Conservation (phyloP, 1,284 basidiomycete genomes). For the Sporisorium reilianum region DNA sequence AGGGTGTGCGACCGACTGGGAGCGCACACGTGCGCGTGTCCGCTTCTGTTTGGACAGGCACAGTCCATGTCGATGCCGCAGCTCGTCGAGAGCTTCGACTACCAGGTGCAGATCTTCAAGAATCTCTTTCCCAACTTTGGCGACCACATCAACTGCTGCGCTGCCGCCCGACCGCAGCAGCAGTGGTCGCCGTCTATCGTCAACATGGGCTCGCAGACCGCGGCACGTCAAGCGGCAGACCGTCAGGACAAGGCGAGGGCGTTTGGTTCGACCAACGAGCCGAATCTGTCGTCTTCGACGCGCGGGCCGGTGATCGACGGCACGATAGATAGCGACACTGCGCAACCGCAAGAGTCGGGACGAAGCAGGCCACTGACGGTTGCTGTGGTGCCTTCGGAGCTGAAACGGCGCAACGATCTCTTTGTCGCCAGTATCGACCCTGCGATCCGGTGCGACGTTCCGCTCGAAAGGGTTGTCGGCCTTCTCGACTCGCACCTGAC, state of each 20-base stretch:
- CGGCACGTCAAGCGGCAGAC: neutral
- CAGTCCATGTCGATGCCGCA: constrained; percentile 18
- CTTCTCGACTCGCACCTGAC: constrained; percentile 24
- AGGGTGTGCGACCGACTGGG: constrained; percentile 37
- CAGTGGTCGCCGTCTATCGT: neutral
- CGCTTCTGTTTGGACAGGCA: constrained; percentile 34
- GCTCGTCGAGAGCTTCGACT: constrained; percentile 20
- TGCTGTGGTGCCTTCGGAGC: constrained; percentile 13
- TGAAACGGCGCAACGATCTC: constrained; percentile 20
- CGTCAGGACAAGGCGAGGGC: neutral
- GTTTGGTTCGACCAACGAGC: neutral
- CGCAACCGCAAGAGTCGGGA: neutral
- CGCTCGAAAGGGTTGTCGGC: constrained; percentile 20
- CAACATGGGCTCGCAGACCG: neutral
- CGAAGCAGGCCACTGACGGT: constrained; percentile 3
- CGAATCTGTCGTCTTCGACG: neutral
- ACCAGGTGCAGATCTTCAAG: constrained; percentile 35
- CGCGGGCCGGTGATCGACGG: neutral
- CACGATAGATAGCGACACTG: neutral
- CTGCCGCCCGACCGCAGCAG: constrained; percentile 15
- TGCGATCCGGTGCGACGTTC: constrained; percentile 32
- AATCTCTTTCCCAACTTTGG: constrained; percentile 49
- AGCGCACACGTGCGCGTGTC: constrained; percentile 21
- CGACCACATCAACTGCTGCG: constrained; percentile 29
- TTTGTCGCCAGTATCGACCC: constrained; percentile 17